Conservation (phyloP, 768 basidiomycete species). For the Podaxis sp. region DNA sequence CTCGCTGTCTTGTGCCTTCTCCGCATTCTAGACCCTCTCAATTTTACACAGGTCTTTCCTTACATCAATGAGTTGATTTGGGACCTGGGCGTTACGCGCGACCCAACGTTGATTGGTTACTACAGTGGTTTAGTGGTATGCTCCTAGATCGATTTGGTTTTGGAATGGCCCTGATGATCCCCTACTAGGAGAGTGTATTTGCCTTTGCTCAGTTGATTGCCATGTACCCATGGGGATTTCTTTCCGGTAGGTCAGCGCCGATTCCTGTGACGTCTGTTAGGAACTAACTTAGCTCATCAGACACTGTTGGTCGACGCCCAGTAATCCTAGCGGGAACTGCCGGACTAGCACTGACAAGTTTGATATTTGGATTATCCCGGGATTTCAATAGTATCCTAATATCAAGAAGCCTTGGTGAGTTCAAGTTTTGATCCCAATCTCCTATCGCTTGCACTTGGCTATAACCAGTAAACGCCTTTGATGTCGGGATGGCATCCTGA, state of each 20-base stretch:
- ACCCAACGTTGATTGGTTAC: conserved; percentile 58
- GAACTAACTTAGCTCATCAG: conserved; percentile 26
- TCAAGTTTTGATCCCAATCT: background rate
- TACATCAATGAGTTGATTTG: conserved; percentile 68
- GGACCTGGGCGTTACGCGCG: conserved; percentile 50
- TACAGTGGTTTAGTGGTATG: conserved; percentile 66
- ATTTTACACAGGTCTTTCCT: conserved; percentile 65
- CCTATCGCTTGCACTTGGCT: background rate
- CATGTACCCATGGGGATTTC: conserved; percentile 60
- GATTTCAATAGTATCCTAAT: conserved; percentile 45
- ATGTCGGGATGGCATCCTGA: conserved; percentile 1
- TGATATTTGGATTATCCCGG: conserved; percentile 57
- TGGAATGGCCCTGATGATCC: background rate
- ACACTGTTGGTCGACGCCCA: conserved; percentile 60
- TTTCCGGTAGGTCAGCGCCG: conserved; percentile 41
- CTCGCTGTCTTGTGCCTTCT: conserved; percentile 53
- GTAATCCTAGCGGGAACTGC: conserved; percentile 53
- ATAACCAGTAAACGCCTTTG: background rate
- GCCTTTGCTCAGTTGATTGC: conserved; percentile 54
- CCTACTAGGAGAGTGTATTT: conserved; percentile 57
- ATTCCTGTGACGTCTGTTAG: background rate
- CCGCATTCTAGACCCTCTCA: conserved; percentile 56
- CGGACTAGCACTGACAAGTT: conserved; percentile 46
- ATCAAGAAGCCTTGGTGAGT: conserved; percentile 48
- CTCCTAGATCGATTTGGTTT: conserved; percentile 9